Conservation (phyloP, 2,329 filamentous ascomycete species). For the Coniella lustricola region DNA sequence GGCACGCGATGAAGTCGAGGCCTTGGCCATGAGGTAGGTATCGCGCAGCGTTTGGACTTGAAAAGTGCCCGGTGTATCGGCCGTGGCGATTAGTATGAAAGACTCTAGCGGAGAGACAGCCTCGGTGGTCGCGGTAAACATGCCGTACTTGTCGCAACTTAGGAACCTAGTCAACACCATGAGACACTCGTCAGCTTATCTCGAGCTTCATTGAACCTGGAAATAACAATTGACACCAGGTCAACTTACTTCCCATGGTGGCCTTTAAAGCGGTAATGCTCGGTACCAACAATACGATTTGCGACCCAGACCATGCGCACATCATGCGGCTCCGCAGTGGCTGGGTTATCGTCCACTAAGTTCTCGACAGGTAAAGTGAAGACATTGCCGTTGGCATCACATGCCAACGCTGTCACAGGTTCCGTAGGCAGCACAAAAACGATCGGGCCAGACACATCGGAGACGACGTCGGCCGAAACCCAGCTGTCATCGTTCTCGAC, state of each 20-base stretch:
- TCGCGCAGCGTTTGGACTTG: constrained; percentile 67
- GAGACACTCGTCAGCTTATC: not conserved
- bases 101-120: constrained; percentile 81
- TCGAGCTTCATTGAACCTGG: not conserved
- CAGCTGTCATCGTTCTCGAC: constrained; percentile 71
- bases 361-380: constrained; percentile 81
- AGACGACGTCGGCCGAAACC: constrained; percentile 72
- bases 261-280: constrained; percentile 78
- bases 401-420: constrained; percentile 67
- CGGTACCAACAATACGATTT: constrained; percentile 73
- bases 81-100: constrained; percentile 59
- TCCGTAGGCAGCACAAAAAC: constrained; percentile 75
- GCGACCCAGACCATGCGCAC: constrained; percentile 94
- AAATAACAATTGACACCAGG: not conserved
- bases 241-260: constrained; percentile 69
- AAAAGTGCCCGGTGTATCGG: constrained; percentile 64
- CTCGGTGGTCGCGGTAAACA: constrained; percentile 68
- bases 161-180: constrained; percentile 58
- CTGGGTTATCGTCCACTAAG: constrained; percentile 72
- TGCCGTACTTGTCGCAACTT: constrained; percentile 75
- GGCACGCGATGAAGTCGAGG: constrained; percentile 42
- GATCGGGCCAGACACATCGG: constrained; percentile 74
- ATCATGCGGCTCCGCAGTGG: constrained; percentile 90
- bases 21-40: constrained; percentile 59
- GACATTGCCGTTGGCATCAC: constrained; percentile 79